These are phyloP conservation scores for Wickerhamiella hasegawae DNA, from an alignment of 805 yeast species.

Conservation along the genomic window DNA sequence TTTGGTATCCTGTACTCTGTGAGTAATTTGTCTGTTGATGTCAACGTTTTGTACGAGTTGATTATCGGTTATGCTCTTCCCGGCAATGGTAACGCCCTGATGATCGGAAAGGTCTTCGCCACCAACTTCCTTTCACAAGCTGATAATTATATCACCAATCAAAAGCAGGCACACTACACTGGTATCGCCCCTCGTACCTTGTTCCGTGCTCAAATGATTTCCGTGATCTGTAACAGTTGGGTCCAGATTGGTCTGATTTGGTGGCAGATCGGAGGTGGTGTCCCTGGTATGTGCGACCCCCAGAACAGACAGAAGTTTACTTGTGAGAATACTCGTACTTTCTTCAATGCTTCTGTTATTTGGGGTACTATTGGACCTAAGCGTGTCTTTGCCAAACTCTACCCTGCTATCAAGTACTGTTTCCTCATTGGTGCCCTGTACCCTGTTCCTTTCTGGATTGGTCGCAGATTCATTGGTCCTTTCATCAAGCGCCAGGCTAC, in stretches of 20 bases:
- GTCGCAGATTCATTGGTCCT: slow-evolving; percentile 1
- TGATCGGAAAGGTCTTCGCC: slow-evolving; percentile 36
- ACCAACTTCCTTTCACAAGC: slow-evolving; percentile 51
- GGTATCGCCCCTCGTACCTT: slow-evolving; percentile 44
- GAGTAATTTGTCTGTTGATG: slow-evolving; percentile 33
- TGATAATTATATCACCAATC: slow-evolving; percentile 38
- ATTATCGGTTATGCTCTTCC: slow-evolving; percentile 41
- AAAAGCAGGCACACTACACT: slow-evolving; percentile 39
- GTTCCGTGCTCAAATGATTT: slow-evolving; percentile 31
- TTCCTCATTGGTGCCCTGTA: slow-evolving; percentile 38
- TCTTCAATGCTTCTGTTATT: slow-evolving; percentile 33
- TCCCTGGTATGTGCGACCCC: slow-evolving; percentile 23
- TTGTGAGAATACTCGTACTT: slow-evolving; percentile 25
- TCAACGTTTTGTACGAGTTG: slow-evolving; percentile 33
- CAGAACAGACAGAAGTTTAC: slow-evolving; percentile 27
- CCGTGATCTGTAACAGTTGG: slow-evolving; percentile 15
- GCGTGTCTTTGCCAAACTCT: slow-evolving; percentile 30
- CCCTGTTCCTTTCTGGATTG: slow-evolving; percentile 11
- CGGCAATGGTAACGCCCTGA: slow-evolving; percentile 38
- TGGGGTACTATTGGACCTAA: slow-evolving; percentile 53
- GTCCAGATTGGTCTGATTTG: slow-evolving; percentile 20
- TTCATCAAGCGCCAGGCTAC: too few relatives aligned
- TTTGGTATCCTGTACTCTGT: slow-evolving; percentile 31
- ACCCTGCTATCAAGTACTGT: slow-evolving; percentile 46
- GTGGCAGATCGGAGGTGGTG: slow-evolving; percentile 22